Percentiles rank a stretch among this genome's conserved stretches.
Evolutionary conservation across 2,329 filamentous ascomycete species (phyloP).

Genomic region (Fusarium sp.): DNA sequence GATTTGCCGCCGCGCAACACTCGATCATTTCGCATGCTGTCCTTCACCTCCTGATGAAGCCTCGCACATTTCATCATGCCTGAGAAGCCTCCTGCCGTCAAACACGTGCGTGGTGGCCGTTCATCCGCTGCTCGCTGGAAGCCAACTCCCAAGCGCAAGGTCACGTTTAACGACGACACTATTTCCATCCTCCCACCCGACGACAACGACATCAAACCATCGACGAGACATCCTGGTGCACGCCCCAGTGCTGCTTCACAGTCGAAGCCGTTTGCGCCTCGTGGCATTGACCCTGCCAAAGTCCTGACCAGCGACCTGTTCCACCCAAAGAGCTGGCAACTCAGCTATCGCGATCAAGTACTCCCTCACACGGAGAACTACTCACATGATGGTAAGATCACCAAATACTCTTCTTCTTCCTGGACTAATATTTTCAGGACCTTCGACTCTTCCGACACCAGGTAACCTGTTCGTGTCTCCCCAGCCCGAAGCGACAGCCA

Average conservation of each 20-base stretch:
- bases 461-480: too few relatives aligned
- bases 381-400: neutral
- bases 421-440: neutral
- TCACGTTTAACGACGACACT: neutral
- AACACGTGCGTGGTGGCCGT: neutral
- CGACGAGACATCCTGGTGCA: neutral
- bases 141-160: neutral
- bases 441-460: neutral
- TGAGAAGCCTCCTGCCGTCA: neutral
- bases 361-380: neutral
- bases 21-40: neutral
- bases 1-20: neutral
- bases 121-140: neutral
- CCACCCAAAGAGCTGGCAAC: neutral
- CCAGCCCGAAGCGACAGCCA: too few relatives aligned
- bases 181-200: neutral
- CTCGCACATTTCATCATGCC: neutral
- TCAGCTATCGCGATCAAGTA: neutral
- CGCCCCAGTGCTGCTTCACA: too few relatives aligned
- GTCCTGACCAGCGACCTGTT: neutral
- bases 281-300: neutral
- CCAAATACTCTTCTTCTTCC: neutral
- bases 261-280: too few relatives aligned
- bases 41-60: neutral
- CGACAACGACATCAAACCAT: neutral